Conservation (phyloP, 805 yeast genomes). For the Kuraishia capsulata region DNA sequence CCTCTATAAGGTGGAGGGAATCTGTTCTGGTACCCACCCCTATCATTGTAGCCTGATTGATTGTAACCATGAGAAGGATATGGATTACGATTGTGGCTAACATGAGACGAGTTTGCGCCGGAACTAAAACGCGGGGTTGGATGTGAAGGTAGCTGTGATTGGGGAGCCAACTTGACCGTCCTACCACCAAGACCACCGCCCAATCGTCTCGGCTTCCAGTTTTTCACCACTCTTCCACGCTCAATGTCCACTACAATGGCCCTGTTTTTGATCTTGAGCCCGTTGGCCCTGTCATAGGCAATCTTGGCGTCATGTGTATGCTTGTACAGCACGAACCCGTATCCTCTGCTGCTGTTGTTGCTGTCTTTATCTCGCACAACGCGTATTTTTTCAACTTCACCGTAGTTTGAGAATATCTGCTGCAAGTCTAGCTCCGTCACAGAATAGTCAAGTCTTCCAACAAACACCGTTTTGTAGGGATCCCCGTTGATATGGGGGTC, state of each 20-base stretch:
- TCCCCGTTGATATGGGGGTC: conserved; percentile 59
- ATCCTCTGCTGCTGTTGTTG: conserved; percentile 65
- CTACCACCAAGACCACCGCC: conserved; percentile 96
- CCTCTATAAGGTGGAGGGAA: no score
- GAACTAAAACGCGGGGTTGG: neutral
- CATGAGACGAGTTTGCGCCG: neutral
- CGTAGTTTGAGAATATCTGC: conserved; percentile 52
- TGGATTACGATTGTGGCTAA: no score
- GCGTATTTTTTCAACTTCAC: conserved; percentile 55
- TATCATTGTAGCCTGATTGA: no score
- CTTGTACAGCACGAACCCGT: conserved; percentile 72
- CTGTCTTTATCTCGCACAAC: conserved; percentile 52
- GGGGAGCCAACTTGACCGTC: conserved; percentile 16
- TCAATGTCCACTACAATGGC: conserved; percentile 63
- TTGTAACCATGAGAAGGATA: no score
- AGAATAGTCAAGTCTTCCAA: conserved; percentile 60
- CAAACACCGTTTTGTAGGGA: conserved; percentile 71
- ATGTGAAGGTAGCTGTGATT: neutral
- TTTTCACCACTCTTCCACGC: conserved; percentile 53
- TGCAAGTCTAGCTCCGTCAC: conserved; percentile 63
- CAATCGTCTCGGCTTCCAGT: conserved; percentile 65
- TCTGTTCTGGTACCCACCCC: no score
- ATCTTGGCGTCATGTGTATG: conserved; percentile 47
- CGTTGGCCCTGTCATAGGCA: conserved; percentile 56
- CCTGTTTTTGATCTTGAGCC: conserved; percentile 39